These are phyloP conservation scores for Agrocybe pediades DNA, from an alignment of 768 basidiomycete genomes.

Conservation along the genomic window DNA sequence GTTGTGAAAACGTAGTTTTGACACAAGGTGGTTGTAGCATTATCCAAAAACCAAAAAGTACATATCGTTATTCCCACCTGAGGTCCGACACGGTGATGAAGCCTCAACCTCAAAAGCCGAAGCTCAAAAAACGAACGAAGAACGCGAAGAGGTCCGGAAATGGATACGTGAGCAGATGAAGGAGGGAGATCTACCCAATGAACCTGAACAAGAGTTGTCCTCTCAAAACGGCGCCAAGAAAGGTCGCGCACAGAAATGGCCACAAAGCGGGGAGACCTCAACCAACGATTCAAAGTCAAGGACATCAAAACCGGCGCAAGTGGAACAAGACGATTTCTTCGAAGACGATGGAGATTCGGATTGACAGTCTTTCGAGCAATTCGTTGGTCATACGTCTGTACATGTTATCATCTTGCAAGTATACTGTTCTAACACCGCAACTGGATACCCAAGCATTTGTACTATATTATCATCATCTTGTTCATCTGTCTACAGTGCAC, in stretches of 20 bases:
- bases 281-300: neutral
- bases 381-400: neutral
- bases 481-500: too few relatives aligned
- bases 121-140: conserved; percentile 42
- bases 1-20: neutral
- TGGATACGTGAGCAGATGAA: conserved; percentile 66
- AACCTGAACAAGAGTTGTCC: conserved; percentile 56
- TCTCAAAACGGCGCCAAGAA: conserved; percentile 14
- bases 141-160: conserved; percentile 57
- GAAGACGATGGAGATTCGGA: conserved; percentile 30
- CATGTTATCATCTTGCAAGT: neutral
- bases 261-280: conserved; percentile 3
- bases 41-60: conserved; percentile 88
- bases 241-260: conserved; percentile 16
- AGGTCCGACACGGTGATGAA: conserved; percentile 44
- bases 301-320: conserved; percentile 12
- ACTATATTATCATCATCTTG: neutral
- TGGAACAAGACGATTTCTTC: conserved; percentile 42
- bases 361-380: neutral
- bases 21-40: conserved; percentile 47
- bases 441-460: neutral
- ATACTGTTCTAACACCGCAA: neutral
- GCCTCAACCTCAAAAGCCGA: conserved; percentile 25
- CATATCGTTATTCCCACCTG: conserved; percentile 85
- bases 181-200: conserved; percentile 52